phyloP scores from a whole-genome alignment of 2,329 filamentous ascomycete genomes.

The Davidsoniella eucalypti region DNA sequence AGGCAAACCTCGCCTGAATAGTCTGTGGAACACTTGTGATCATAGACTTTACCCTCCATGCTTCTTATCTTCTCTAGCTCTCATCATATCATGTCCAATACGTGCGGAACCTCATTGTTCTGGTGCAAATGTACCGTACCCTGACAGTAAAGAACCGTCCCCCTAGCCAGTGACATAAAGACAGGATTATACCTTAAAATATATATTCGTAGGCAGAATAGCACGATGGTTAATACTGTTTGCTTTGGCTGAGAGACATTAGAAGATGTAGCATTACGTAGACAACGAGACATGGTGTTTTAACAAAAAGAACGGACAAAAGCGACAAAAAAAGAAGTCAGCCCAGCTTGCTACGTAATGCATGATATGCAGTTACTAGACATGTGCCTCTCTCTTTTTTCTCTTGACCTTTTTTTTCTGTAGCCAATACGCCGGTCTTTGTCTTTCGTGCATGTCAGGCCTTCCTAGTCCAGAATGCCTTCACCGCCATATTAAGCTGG shows the following conservation, averaged over 20 bases:
- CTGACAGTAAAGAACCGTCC: too few relatives aligned
- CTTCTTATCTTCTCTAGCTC: too few relatives aligned
- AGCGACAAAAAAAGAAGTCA: neutral
- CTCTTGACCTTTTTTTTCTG: neutral
- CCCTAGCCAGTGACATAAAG: neutral
- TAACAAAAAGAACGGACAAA: neutral
- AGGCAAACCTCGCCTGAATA: too few relatives aligned
- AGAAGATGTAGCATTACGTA: neutral
- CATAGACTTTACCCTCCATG: too few relatives aligned
- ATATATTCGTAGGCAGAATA: too few relatives aligned
- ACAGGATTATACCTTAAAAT: neutral
- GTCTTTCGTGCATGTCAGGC: neutral
- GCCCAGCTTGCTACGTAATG: neutral
- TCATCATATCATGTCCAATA: too few relatives aligned
- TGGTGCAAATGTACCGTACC: too few relatives aligned
- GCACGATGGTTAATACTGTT: too few relatives aligned
- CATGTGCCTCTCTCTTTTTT: neutral
- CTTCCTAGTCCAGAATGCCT: slow-evolving; percentile 2
- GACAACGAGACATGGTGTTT: neutral
- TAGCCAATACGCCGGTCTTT: too few relatives aligned
- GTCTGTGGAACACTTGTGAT: too few relatives aligned
- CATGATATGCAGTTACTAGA: neutral
- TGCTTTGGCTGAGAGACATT: neutral
- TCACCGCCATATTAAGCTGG: neutral
- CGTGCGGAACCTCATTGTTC: too few relatives aligned